These are phyloP conservation scores for Sclerotinia sclerotiorum DNA, from an alignment of 2,329 filamentous ascomycete genomes.

Conservation along the genomic window DNA sequence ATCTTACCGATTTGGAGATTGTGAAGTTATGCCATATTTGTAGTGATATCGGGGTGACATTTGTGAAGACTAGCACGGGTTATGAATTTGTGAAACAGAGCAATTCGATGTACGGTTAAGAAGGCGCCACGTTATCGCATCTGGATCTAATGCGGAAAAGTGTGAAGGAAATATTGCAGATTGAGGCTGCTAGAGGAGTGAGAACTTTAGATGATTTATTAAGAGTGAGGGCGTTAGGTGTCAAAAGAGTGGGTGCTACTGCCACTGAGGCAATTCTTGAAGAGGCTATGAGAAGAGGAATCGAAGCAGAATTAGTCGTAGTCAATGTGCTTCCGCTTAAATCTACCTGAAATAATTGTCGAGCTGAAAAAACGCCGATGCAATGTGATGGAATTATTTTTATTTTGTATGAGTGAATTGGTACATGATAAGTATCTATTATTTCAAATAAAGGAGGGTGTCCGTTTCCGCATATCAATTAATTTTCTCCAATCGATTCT, in stretches of 20 bases:
- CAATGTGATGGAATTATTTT: neutral
- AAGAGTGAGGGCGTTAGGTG: conserved; percentile 54
- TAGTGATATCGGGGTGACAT: conserved; percentile 51
- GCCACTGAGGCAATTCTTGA: conserved; percentile 55
- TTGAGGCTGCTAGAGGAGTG: conserved; percentile 60
- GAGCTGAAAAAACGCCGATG: neutral
- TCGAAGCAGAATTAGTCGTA: conserved; percentile 37
- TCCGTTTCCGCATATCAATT: conserved; percentile 16
- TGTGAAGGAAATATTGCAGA: conserved; percentile 47
- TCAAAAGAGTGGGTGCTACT: conserved; percentile 56
- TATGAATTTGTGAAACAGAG: conserved; percentile 59
- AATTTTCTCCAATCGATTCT: conserved; percentile 24
- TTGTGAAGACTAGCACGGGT: conserved; percentile 61
- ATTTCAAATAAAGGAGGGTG: conserved; percentile 22
- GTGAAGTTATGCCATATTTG: conserved; percentile 55
- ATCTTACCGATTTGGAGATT: conserved; percentile 51
- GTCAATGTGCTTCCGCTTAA: conserved; percentile 26
- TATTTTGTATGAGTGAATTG: neutral
- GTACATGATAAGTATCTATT: conserved; percentile 18
- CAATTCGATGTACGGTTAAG: conserved; percentile 53
- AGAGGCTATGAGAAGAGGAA: conserved; percentile 53
- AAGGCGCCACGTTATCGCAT: conserved; percentile 52
- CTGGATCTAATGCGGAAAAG: conserved; percentile 55
- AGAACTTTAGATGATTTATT: conserved; percentile 57
- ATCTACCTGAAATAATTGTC: neutral